Conservation (phyloP, 2,329 filamentous ascomycete species). For the Pestalotiopsis sp. region DNA sequence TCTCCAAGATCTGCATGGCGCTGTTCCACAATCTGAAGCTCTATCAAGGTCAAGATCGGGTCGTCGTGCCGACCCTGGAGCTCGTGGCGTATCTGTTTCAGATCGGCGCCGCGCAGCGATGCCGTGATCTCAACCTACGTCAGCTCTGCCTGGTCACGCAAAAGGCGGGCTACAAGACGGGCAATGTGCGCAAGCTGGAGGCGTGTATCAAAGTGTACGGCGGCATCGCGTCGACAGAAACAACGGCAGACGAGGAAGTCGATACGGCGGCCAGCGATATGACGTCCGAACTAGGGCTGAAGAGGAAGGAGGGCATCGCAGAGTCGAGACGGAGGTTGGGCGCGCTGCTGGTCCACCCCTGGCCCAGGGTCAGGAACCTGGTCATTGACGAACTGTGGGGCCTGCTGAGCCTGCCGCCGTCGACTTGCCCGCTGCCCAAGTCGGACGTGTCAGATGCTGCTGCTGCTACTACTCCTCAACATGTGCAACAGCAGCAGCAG, state of each 20-base stretch:
- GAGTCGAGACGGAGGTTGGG: constrained; percentile 69
- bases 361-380: constrained; percentile 69
- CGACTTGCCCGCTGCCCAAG: not conserved
- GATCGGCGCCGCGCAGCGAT: constrained; percentile 50
- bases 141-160: constrained; percentile 72
- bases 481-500: constrained; percentile 1
- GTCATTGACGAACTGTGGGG: constrained; percentile 65
- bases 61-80: constrained; percentile 76
- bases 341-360: constrained; percentile 78
- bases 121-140: constrained; percentile 46
- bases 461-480: not conserved
- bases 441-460: not conserved
- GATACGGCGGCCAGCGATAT: not conserved
- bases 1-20: constrained; percentile 49
- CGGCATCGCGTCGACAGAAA: constrained; percentile 52
- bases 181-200: constrained; percentile 79
- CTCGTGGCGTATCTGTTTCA: constrained; percentile 78
- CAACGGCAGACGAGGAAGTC: constrained; percentile 20
- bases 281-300: constrained; percentile 22
- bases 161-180: constrained; percentile 80
- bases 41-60: constrained; percentile 65
- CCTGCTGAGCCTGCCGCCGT: constrained; percentile 28
- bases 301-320: constrained; percentile 47
- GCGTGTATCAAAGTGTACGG: constrained; percentile 81
- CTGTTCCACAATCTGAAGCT: constrained; percentile 57